phyloP scores from a whole-genome alignment of 2,329 filamentous ascomycete genomes.

The Ceratocystis eucalypticola region DNA sequence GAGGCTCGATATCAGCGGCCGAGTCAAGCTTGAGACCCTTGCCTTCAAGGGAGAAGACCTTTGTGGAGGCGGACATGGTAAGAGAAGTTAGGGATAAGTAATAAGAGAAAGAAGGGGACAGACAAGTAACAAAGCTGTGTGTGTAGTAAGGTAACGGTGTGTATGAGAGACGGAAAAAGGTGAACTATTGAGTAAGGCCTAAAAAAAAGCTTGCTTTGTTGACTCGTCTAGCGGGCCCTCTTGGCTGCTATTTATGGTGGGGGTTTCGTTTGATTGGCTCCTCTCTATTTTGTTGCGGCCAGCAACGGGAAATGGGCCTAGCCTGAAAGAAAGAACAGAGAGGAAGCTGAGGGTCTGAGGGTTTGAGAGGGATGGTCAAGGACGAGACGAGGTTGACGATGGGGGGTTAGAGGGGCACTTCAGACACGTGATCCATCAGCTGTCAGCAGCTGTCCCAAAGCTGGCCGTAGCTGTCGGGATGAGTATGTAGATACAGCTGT shows the following conservation, averaged over 20 bases:
- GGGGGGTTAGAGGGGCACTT: too few relatives aligned
- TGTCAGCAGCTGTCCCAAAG: too few relatives aligned
- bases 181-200: background rate
- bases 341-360: background rate
- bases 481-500: background rate
- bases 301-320: background rate
- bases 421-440: too few relatives aligned
- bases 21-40: conserved; percentile 87
- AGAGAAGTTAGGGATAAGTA: background rate
- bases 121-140: too few relatives aligned
- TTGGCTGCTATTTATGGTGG: background rate
- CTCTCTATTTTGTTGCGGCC: conserved; percentile 3
- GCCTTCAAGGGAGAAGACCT: conserved; percentile 76
- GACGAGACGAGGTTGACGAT: background rate
- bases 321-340: background rate
- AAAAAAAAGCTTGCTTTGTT: background rate
- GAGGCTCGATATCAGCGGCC: conserved; percentile 69
- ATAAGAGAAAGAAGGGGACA: background rate
- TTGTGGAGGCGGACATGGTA: conserved; percentile 41
- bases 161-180: background rate
- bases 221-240: background rate
- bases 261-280: background rate
- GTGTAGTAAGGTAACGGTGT: background rate
- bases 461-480: background rate
- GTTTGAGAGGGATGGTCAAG: too few relatives aligned